phyloP scores from a whole-genome alignment of 2,329 filamentous ascomycete species.

The Stromatinia cepivora region DNA sequence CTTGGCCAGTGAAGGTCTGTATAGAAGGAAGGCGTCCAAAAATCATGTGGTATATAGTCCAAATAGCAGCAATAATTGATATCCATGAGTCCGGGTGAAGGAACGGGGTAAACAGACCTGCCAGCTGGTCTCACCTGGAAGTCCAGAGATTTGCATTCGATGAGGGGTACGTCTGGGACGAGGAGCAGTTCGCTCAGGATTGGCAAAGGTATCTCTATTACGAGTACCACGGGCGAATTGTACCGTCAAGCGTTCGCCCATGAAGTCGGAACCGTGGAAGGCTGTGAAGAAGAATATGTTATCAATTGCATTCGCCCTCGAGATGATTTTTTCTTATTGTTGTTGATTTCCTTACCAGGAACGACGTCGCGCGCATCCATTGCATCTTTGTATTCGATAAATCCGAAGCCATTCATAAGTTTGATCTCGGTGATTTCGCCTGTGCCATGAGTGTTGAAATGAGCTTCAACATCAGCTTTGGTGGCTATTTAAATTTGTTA shows the following conservation, averaged over 20 bases:
- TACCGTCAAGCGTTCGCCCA: slow-evolving; percentile 95
- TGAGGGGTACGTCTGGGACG: slow-evolving; percentile 92
- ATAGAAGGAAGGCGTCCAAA: slow-evolving; percentile 40
- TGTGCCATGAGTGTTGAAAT: slow-evolving; percentile 93
- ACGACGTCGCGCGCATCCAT: slow-evolving; percentile 99
- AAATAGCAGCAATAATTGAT: slow-evolving; percentile 42
- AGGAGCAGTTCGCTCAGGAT: slow-evolving; percentile 64
- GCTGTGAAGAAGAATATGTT: slow-evolving; percentile 36
- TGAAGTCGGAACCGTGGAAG: slow-evolving; percentile 94
- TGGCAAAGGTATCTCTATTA: slow-evolving; percentile 62
- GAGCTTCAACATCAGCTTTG: slow-evolving; percentile 93
- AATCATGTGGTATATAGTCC: slow-evolving; percentile 40
- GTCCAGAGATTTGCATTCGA: slow-evolving; percentile 96
- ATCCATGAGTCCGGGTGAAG: slow-evolving; percentile 48
- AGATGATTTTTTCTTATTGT: slow-evolving; percentile 29
- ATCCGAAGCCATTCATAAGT: slow-evolving; percentile 99
- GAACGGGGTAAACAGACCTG: slow-evolving; percentile 87
- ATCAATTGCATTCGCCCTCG: slow-evolving; percentile 11
- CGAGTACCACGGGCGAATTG: slow-evolving; percentile 93
- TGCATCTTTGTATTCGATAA: slow-evolving; percentile 98
- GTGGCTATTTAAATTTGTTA: slow-evolving; percentile 61
- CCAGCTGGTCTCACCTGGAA: slow-evolving; percentile 98
- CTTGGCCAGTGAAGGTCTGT: slow-evolving; percentile 32
- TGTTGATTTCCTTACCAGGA: slow-evolving; percentile 66
- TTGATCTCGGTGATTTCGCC: slow-evolving; percentile 99